A percentile compares a stretch with the other conserved stretches of the same genome.
phyloP scores from a whole-genome alignment of 2,329 filamentous ascomycete genomes.

The Clonostachys sp. region DNA sequence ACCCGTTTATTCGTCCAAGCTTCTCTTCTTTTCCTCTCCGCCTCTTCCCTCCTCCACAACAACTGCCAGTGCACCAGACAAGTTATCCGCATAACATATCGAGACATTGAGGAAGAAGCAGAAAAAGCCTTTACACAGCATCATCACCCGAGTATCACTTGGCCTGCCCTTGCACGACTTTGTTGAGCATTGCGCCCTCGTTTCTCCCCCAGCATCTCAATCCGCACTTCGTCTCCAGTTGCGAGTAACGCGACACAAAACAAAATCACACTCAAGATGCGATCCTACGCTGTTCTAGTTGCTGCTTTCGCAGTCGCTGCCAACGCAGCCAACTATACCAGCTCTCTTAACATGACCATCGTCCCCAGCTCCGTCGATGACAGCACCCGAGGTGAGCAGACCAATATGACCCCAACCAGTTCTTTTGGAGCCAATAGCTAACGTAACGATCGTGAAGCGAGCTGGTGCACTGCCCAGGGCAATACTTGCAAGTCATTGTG shows the following conservation, averaged over 20 bases:
- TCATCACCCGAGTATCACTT: background rate
- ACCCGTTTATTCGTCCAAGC: no score
- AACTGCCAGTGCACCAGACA: no score
- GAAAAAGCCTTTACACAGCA: no score
- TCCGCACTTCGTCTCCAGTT: background rate
- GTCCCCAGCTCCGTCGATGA: constrained; percentile 26
- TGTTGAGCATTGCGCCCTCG: background rate
- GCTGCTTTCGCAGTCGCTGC: constrained; percentile 38
- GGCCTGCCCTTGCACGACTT: background rate
- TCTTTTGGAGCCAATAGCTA: background rate
- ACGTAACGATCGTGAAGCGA: constrained; percentile 22
- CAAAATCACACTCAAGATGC: constrained; percentile 27
- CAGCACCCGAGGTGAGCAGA: constrained; percentile 29
- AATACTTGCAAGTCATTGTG: constrained; percentile 47
- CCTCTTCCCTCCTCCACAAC: no score
- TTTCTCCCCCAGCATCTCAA: background rate
- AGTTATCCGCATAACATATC: no score
- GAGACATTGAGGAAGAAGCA: no score
- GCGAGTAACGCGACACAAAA: background rate
- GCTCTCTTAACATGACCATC: constrained; percentile 34
- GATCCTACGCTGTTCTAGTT: constrained; percentile 29
- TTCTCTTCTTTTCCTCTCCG: no score
- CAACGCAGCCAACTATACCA: constrained; percentile 33
- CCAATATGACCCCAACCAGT: background rate
- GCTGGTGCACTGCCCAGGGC: constrained; percentile 46